A percentile compares a stretch with the other conserved stretches of the same genome.
Evolutionary conservation across 2,329 filamentous ascomycete species (phyloP).

Genomic region (Aspergillus ibericus): DNA sequence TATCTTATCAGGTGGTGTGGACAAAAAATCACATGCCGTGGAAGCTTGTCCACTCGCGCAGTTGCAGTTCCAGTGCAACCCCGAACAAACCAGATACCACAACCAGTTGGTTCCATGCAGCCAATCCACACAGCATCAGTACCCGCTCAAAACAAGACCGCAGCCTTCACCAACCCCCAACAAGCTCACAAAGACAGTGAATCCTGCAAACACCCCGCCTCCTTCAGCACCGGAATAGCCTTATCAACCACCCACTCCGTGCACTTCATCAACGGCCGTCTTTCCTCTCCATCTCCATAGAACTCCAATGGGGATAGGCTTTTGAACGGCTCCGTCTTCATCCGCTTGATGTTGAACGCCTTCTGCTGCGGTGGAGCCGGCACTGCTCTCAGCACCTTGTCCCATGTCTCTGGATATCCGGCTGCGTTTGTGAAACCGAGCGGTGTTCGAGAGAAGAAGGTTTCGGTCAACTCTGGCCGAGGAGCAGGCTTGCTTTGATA

Average conservation of each 20-base stretch:
- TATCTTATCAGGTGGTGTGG: too few species aligned
- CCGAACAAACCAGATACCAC: too few species aligned
- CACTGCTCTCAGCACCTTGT: neutral
- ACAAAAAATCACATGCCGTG: too few species aligned
- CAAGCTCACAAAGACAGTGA: neutral
- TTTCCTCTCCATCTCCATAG: conserved; percentile 4
- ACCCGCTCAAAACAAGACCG: too few species aligned
- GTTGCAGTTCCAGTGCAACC: too few species aligned
- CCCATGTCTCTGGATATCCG: conserved; percentile 4
- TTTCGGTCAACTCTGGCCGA: neutral
- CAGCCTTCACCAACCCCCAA: neutral
- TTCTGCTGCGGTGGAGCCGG: conserved; percentile 15
- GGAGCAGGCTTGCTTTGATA: neutral
- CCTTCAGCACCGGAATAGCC: conserved; percentile 13
- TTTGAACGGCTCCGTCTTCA: conserved; percentile 17
- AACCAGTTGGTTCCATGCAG: too few species aligned
- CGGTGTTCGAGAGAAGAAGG: neutral
- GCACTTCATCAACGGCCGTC: conserved; percentile 12
- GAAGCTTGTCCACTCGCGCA: too few species aligned
- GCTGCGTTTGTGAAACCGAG: conserved; percentile 8
- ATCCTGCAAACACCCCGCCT: neutral
- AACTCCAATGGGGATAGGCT: conserved; percentile 2
- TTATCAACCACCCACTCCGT: conserved; percentile 17
- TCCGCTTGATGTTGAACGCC: conserved; percentile 11
- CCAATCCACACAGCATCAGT: too few species aligned